These are phyloP conservation scores for Daldinia concentrica DNA, from an alignment of 495 filamentous ascomycete species.

Conservation along the genomic window DNA sequence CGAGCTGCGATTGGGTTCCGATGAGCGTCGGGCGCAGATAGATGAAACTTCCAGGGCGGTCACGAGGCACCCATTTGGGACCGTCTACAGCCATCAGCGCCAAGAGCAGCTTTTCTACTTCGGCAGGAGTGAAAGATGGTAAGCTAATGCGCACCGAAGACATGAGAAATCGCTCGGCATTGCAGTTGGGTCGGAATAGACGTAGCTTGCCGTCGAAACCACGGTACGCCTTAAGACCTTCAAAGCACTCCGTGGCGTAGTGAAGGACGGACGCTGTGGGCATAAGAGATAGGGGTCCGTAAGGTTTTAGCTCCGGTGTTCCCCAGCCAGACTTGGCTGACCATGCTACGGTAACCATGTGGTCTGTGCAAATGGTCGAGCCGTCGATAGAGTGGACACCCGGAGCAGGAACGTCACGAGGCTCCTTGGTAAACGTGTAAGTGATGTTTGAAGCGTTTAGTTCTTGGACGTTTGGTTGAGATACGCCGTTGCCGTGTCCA, in stretches of 20 bases:
- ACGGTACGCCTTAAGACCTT: slow-evolving; percentile 88
- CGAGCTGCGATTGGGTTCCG: slow-evolving; percentile 78
- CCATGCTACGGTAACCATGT: slow-evolving; percentile 88
- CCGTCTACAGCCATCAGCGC: slow-evolving; percentile 74
- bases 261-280: slow-evolving; percentile 87
- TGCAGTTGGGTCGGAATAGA: slow-evolving; percentile 83
- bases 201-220: slow-evolving; percentile 83
- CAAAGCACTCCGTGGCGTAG: slow-evolving; percentile 93
- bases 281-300: slow-evolving; percentile 80
- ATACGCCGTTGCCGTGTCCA: slow-evolving; percentile 35
- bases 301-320: slow-evolving; percentile 79
- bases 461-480: slow-evolving; percentile 45
- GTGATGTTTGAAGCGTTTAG: slow-evolving; percentile 80
- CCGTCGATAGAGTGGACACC: slow-evolving; percentile 56
- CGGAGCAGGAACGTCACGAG: slow-evolving; percentile 72
- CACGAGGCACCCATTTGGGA: slow-evolving; percentile 80
- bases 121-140: slow-evolving; percentile 74
- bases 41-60: slow-evolving; percentile 71
- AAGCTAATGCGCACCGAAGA: slow-evolving; percentile 79
- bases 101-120: slow-evolving; percentile 79
- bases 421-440: slow-evolving; percentile 70
- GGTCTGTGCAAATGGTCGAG: slow-evolving; percentile 79
- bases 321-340: slow-evolving; percentile 73
- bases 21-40: slow-evolving; percentile 88
- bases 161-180: slow-evolving; percentile 76